These are phyloP conservation scores for Paramecium sexaurelia DNA, from an alignment of 73 alveolate genomes.

Conservation along the genomic window DNA sequence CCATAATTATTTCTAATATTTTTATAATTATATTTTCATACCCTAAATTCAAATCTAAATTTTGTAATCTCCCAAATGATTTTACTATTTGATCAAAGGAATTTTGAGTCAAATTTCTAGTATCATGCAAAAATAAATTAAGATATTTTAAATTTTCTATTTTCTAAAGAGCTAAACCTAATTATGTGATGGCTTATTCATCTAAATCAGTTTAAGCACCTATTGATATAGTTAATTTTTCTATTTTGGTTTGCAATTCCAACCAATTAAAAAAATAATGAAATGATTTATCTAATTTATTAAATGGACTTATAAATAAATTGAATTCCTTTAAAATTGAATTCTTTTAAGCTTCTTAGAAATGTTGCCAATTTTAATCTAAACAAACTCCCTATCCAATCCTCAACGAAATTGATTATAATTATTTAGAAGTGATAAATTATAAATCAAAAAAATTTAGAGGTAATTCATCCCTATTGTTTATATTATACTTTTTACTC, in stretches of 20 bases:
- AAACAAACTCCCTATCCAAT: not conserved
- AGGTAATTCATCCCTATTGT: not conserved
- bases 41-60: not conserved
- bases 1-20: not conserved
- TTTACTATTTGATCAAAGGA: not conserved
- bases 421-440: not conserved
- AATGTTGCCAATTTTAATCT: not conserved
- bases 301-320: not conserved
- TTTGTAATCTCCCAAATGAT: not conserved
- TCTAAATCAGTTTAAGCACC: not conserved
- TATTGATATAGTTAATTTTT: not conserved
- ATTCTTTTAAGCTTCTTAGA: not conserved
- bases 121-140: not conserved
- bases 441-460: not conserved
- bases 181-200: not conserved
- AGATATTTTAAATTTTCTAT: not conserved
- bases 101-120: not conserved
- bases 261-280: not conserved
- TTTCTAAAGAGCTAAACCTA: not conserved
- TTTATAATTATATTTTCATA: not conserved
- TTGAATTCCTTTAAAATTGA: not conserved
- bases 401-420: not conserved
- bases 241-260: not conserved
- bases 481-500: not conserved
- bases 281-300: conserved; percentile 6